A percentile compares a stretch with the other conserved stretches of the same genome.
These are phyloP conservation scores for Leccinum aurantiacum DNA, from an alignment of 768 basidiomycete species.

Conservation along the genomic window DNA sequence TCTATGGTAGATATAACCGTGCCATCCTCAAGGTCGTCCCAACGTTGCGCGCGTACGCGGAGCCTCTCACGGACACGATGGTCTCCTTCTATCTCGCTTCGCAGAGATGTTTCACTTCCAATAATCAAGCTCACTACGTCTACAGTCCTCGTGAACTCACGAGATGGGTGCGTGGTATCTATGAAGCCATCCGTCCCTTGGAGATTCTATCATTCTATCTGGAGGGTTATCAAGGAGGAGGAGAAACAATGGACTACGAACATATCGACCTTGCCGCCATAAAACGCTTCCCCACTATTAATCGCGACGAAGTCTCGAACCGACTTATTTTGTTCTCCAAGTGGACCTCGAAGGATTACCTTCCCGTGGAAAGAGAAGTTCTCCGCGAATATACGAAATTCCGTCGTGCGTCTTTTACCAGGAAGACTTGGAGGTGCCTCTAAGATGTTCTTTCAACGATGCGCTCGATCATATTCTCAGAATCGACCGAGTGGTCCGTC, in stretches of 20 bases:
- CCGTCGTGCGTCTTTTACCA: slow-evolving; percentile 98
- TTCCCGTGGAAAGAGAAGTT: slow-evolving; percentile 90
- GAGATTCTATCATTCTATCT: slow-evolving; percentile 72
- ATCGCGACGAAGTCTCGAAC: slow-evolving; percentile 76
- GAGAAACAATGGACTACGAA: slow-evolving; percentile 94
- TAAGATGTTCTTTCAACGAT: slow-evolving; percentile 93
- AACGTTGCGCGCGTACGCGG: no score
- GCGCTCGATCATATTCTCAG: slow-evolving; percentile 97
- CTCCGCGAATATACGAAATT: slow-evolving; percentile 97
- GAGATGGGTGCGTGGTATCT: slow-evolving; percentile 95
- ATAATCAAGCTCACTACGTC: no score
- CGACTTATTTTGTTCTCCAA: slow-evolving; percentile 97
- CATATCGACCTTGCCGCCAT: slow-evolving; percentile 80
- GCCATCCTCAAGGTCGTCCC: no score
- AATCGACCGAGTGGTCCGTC: slow-evolving; percentile 98
- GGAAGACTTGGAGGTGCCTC: slow-evolving; percentile 95
- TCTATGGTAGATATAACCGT: no score
- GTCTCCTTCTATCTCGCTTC: no score
- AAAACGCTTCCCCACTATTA: slow-evolving; percentile 92
- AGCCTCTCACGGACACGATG: no score
- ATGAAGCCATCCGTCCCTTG: slow-evolving; percentile 92
- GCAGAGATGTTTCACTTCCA: no score
- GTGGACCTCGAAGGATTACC: slow-evolving; percentile 97
- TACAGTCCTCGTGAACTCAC: slow-evolving; percentile 95
- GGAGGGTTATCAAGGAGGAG: slow-evolving; percentile 81